These are phyloP conservation scores for Colletotrichum spinosum DNA, from an alignment of 2,329 filamentous ascomycete genomes.

Conservation along the genomic window DNA sequence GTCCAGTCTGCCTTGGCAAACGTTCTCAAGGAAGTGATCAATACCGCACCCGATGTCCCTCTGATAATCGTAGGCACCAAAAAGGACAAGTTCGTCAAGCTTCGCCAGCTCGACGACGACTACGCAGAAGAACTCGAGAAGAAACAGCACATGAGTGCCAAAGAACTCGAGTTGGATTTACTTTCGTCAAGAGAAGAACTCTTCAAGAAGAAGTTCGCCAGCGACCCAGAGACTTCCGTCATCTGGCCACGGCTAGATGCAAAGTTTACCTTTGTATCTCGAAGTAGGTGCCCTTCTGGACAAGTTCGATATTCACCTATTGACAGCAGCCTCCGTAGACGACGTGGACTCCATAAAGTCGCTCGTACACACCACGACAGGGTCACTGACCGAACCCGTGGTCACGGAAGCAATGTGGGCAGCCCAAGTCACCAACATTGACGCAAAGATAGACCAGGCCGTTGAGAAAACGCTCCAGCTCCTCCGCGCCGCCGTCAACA, in stretches of 20 bases:
- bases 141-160: neutral
- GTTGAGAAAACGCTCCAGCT: slow-evolving; percentile 29
- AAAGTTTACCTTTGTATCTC: slow-evolving; percentile 25
- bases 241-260: slow-evolving; percentile 15
- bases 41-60: slow-evolving; percentile 39
- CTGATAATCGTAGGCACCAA: slow-evolving; percentile 43
- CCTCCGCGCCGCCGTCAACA: slow-evolving; percentile 28
- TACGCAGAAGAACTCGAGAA: too few relatives aligned
- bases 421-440: slow-evolving; percentile 25
- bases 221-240: neutral
- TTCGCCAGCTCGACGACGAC: too few relatives aligned
- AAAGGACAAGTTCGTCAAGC: slow-evolving; percentile 41
- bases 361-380: slow-evolving; percentile 15
- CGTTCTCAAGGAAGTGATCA: slow-evolving; percentile 40
- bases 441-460: slow-evolving; percentile 30
- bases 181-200: neutral
- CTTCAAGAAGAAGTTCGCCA: slow-evolving; percentile 5
- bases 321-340: neutral
- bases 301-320: neutral
- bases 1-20: slow-evolving; percentile 43
- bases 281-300: neutral
- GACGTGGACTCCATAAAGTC: slow-evolving; percentile 31
- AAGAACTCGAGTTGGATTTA: neutral
- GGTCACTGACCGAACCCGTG: neutral
- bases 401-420: slow-evolving; percentile 24